Evolutionary conservation across 2,329 filamentous ascomycete species (phyloP), one percentile per base, ranked within the genome.

Genomic region (Phialophora expanda): DNA sequence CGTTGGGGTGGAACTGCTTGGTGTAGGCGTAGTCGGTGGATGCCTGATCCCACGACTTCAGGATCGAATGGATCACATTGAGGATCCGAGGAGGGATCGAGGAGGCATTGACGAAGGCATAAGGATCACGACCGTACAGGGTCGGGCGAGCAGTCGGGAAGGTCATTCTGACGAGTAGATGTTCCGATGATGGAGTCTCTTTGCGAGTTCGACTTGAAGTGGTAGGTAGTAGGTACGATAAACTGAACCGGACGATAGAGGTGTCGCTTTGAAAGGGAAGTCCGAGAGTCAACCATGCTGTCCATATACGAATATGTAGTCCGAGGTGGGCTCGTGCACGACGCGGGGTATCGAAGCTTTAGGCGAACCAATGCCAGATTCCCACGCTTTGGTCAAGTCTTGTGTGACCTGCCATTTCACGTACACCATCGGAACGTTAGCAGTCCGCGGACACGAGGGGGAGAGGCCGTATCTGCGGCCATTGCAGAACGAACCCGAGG

Each of bases 21-120:
- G 48, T 22, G 24, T 66, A 66, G 28, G 34, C 28, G 58, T 66
- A 62, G 53, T 66, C 63, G n/a, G 58, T 66, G n/a, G 11, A n/a
- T 1, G 58, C n/a, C 24, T 54, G 57, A 32, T 66, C 63, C 63
- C 63, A 66, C 7, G 63, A 61, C 32, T 44, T 62, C 3, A 66
- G 53, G 28, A 66, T 53, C 8, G 20, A 41, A n/a, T 14, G 34
- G 24, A 66, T 66, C 11, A 58, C 30, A 32, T 30, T 17, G 4
- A 66, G 51, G 20, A 66, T 51, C 14, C 3, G 3, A 14, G 22
- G 8, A 14, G 63, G 58, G 22, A 62, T n/a, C n/a, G 28, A 22
- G 6, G 51, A 53, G 41, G 54, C 20, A 17, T 66, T 62, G 51
- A 28, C 28, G 30, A 66, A 66, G 8, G 58, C 54, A 30, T 66